phyloP scores from a whole-genome alignment of 148 eudicot species.

The Fagopyrum tataricum region DNA sequence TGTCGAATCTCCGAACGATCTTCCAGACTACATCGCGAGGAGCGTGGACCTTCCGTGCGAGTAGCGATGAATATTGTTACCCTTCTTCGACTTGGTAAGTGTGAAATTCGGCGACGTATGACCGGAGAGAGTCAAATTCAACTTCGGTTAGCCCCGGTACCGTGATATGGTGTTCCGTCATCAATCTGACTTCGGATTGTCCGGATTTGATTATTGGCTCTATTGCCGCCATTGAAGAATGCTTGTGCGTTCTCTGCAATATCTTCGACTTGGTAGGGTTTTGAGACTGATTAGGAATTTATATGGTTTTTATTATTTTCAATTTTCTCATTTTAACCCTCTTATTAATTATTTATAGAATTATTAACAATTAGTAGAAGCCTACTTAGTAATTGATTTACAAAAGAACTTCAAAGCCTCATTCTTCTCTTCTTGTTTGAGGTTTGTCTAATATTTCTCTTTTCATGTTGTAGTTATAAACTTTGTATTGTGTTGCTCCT shows the following conservation, averaged over 20 bases:
- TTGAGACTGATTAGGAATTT: too few relatives aligned
- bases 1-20: slow-evolving; percentile 54
- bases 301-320: too few relatives aligned
- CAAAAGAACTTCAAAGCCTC: too few relatives aligned
- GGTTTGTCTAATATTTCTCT: too few relatives aligned
- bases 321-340: too few relatives aligned
- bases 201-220: neutral
- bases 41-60: slow-evolving; percentile 55
- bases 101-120: slow-evolving; percentile 38
- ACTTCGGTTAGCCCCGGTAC: slow-evolving; percentile 36
- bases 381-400: too few relatives aligned
- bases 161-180: slow-evolving; percentile 25
- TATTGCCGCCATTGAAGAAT: neutral
- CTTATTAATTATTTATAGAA: too few relatives aligned
- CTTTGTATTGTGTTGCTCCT: too few relatives aligned
- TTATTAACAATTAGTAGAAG: too few relatives aligned
- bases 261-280: too few relatives aligned
- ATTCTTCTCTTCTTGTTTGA: too few relatives aligned
- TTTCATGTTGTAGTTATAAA: too few relatives aligned
- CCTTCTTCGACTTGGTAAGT: slow-evolving; percentile 28
- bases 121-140: slow-evolving; percentile 32
- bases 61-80: slow-evolving; percentile 48
- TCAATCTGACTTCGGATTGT: neutral
- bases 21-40: slow-evolving; percentile 58
- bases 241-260: neutral